Base-by-base conservation (phyloP, 139 green algal species). In the Pedinophyceae sp. region DNA sequence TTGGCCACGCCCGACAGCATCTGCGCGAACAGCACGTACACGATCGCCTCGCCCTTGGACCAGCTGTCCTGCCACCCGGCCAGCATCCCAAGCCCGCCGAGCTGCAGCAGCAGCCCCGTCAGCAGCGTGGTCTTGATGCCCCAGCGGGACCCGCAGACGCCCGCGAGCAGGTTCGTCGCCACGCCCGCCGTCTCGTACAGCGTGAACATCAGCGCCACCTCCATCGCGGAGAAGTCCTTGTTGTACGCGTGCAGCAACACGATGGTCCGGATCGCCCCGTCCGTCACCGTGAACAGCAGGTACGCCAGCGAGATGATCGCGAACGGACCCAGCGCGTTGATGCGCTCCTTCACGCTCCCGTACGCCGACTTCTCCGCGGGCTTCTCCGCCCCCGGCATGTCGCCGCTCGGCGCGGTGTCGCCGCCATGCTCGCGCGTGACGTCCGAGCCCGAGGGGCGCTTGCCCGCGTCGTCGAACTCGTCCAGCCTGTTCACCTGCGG, bases 241-340 rank as follows among this genome's bases (percentile, higher is more conserved):
- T 72, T 59, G 72, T 86, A 89, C 0, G 84, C 82, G 48, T 93
- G 79, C 47, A 93, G 71, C 41, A 93, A 67, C 24, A 93, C 82
- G 34, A 93, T 84, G 74, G 89, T 89, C 24, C 78, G 74, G 15
- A 77, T 59, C 1, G 72, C 81, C 1, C 84, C 84, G 27, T 91
- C 82, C 7, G 81, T 91, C 25, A 77, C 78, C 5, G 82, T 93
- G 71, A 81, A 91, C 17, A 87, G 69, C 2, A 86, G 51, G 64
- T 89, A 89, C 27, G 79, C 78, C 0, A 80, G 25, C 30, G 53
- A 74, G 55, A 93, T 83, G 62, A 93, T 86, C 41, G 78, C 66
- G 39, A 89, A 93, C 2, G 83, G 83, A 56, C 67, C 70, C 2
- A 93, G 64, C 22, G 68, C 57, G 40, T 43, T 43, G n/a, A n/a